Evolutionary conservation across 805 yeast genomes (phyloP), one percentile per base, ranked within the genome.

Genomic region (Suhomyces sp.): DNA sequence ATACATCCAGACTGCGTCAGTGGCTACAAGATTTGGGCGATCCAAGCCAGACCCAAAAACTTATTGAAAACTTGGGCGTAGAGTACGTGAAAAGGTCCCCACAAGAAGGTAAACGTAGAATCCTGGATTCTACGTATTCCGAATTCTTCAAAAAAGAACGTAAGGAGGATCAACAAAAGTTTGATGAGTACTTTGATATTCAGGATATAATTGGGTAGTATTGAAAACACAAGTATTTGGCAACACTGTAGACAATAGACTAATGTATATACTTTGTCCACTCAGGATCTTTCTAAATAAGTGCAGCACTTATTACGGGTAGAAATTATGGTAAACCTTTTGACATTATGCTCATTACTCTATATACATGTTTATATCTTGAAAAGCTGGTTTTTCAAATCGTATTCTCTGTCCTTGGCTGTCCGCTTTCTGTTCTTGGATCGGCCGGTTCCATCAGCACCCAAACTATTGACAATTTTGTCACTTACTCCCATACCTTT

Each of bases 321-420:
- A n/a, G n/a, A n/a, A n/a, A 27, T 2, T 12, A 27, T 12, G 31
- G n/a, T 27, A 27, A 12, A 27, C n/a, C 12, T 10, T 27, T 27
- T 10, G 24, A 4, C 31, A 27, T 27, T 10, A 27, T 2, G 3
- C 9, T 31, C 35, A 31, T 31, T 31, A n/a, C 17, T 10, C 41
- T 37, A 37, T 37, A 19, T 37, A 37, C 41, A 37, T 19, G 8
- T 19, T n/a, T 44, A 46, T 10, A 46, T 46, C 53, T 72, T 74
- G 56, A 75, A 75, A 27, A 75, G 63, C 49, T 62, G 62, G 58
- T 75, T 75, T 43, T 66, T 61, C 51, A 69, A 58, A 57, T 75
- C 79, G 50, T 54, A 71, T 51, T 72, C 75, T 48, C 79, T 62
- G 58, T 75, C 79, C 55, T 73, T 75, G 19, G 79, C 79, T 2